Base-by-base conservation (phyloP, 768 basidiomycete species). In the Neoboletus subvelutipes region DNA sequence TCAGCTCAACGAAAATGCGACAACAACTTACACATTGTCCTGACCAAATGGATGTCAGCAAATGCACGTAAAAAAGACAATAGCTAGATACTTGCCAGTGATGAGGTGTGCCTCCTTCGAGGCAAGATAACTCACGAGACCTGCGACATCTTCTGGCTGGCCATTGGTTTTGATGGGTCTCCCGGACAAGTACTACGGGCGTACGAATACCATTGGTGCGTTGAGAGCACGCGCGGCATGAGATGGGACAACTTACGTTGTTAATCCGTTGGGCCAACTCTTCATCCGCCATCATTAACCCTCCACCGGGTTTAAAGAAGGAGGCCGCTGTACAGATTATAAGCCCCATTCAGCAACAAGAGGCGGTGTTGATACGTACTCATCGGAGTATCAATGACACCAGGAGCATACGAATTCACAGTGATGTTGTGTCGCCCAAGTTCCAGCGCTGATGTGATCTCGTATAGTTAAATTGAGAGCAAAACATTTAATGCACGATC, bases 381-480 rank as follows among this genome's bases (percentile, higher is more conserved):
- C 66, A 76, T 47, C 5, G 56, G 45, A 0, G 72, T 77, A 0
- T 64, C 41, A 42, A 74, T 70, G 17, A 55, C 8, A 4, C 76
- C 73, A 0, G 78, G 78, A 3, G 75, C 73, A 52, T 79, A 77
- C 1, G 73, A 65, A 48, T 78, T 77, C 4, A 76, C 77, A 0
- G 75, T 77, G 34, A 78, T 77, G 10, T 63, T 59, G 56, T 76
- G 56, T 17, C 64, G 48, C 1, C 69, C 72, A 28, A 75, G 64
- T 58, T 78, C 77, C 11, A 64, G 20, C 26, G 67, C 61, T 62
- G 22, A 39, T 28, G 6, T 10, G 10, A 22, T 43, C n/a, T n/a
- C 9, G 17, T 22, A 22, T 15, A 15, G 17, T 18, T 53, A 20
- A 51, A 20, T 54, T 3, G 22, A 39, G 22, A 5, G 10, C 10